Base-by-base conservation (phyloP, 192 early-diverging fungal species). In the Dissophora globulifera region DNA sequence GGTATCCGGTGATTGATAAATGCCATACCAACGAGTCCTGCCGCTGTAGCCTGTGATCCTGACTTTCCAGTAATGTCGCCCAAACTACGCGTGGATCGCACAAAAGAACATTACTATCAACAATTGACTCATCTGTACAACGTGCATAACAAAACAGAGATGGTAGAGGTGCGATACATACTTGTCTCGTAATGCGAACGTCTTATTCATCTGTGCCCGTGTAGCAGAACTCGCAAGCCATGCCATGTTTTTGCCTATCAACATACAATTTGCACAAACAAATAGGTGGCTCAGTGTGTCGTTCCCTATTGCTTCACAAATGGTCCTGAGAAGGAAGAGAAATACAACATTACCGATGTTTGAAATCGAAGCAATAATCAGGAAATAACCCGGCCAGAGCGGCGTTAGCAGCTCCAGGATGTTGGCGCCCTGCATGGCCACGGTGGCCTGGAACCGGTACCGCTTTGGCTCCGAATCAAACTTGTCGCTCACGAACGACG, bases 401-500 rank as follows among this genome's bases (percentile, higher is more conserved):
- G 93, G 93, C 0, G 93, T 92, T 51, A 94, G 59, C 65, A 96
- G 84, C 63, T 96, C 94, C 10, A 90, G 64, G 35, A 94, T 64
- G 32, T 88, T 89, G 12, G 94, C 91, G 5, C 80, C 63, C 58
- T 96, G 93, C 65, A 96, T 87, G 48, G 85, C 80, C 33, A 86
- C 78, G 8, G 85, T 83, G 13, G 92, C 83, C 69, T 90, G 86
- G 76, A 94, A 94, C 29, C 92, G 87, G 78, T 88, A 91, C 31
- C 90, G 92, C 67, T 93, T 94, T 22, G 93, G 92, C 30, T 91
- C 88, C 16, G 91, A 88, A 64, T 96, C 94, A 54, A 96, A 96
- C 22, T 87, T 84, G 27, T 89, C 86, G 22, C 85, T 87, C 2
- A 94, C 84, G 54, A 86, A 80, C 8, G 88, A 91, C 2, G 93